phyloP scores from a whole-genome alignment of 345 rosid genomes.

The Populus alba region DNA sequence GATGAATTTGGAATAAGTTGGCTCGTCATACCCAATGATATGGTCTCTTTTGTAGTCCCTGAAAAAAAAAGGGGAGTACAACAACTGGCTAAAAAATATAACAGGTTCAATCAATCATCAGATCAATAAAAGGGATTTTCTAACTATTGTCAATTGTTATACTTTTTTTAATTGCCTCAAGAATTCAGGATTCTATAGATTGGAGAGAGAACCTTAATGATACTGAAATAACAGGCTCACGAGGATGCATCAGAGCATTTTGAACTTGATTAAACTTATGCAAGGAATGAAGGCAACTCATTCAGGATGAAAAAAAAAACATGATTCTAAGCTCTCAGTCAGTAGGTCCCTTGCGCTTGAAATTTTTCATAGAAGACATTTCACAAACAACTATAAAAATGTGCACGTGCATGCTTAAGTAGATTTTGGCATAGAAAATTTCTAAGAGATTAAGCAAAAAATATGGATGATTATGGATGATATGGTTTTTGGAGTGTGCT shows the following conservation, averaged over 20 bases:
- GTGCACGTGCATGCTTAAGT: too few species aligned
- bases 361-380: not conserved
- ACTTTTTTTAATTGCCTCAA: not conserved
- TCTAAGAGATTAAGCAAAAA: too few species aligned
- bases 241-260: not conserved
- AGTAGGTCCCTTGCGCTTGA: not conserved
- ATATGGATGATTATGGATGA: too few species aligned
- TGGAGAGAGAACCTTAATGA: not conserved
- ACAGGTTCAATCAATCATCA: not conserved
- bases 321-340: not conserved
- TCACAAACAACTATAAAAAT: not conserved
- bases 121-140: not conserved
- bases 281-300: not conserved
- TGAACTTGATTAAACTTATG: not conserved
- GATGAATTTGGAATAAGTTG: constrained; percentile 51
- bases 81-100: not conserved
- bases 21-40: constrained; percentile 40
- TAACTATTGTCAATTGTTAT: not conserved
- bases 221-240: not conserved
- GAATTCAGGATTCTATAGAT: not conserved
- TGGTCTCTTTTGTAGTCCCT: constrained; percentile 39
- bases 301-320: not conserved
- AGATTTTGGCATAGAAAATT: too few species aligned
- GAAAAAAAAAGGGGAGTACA: not conserved
- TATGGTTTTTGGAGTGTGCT: too few species aligned